phyloP scores from a whole-genome alignment of 306 rosid genomes.

The Lathyrus aphaca region DNA sequence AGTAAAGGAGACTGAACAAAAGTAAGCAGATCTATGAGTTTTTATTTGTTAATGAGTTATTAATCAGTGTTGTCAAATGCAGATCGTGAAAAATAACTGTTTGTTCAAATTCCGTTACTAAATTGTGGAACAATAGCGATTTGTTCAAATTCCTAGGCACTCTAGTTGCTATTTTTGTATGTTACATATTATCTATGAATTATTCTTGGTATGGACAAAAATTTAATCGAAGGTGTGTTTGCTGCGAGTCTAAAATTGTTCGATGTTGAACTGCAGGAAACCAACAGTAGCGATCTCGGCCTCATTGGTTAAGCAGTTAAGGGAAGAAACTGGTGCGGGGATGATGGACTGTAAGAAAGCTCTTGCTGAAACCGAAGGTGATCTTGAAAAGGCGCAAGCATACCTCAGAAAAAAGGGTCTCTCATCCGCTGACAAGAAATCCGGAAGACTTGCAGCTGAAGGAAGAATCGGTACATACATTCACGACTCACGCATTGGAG shows the following conservation, averaged over 20 bases:
- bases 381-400: slow-evolving; percentile 93
- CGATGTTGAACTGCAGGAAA: slow-evolving; percentile 57
- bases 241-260: slow-evolving; percentile 24
- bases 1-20: slow-evolving; percentile 62
- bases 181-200: neutral
- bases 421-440: slow-evolving; percentile 88
- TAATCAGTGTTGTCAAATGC: no score
- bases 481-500: slow-evolving; percentile 93
- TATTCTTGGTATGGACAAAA: slow-evolving; percentile 2
- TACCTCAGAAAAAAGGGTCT: slow-evolving; percentile 97
- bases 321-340: slow-evolving; percentile 98
- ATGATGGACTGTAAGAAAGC: slow-evolving; percentile 99
- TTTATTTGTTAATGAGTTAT: slow-evolving; percentile 10
- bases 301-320: slow-evolving; percentile 77
- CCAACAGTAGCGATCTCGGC: slow-evolving; percentile 71
- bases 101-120: no score
- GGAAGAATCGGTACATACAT: slow-evolving; percentile 95
- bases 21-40: slow-evolving; percentile 57
- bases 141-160: no score
- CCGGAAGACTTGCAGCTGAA: slow-evolving; percentile 92
- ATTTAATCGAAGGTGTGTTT: neutral
- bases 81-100: no score
- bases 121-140: no score
- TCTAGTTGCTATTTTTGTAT: neutral
- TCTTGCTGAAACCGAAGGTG: slow-evolving; percentile 92